Base-by-base conservation (phyloP, 176 grass and related monocot species). In the Musa schizocarpa region DNA sequence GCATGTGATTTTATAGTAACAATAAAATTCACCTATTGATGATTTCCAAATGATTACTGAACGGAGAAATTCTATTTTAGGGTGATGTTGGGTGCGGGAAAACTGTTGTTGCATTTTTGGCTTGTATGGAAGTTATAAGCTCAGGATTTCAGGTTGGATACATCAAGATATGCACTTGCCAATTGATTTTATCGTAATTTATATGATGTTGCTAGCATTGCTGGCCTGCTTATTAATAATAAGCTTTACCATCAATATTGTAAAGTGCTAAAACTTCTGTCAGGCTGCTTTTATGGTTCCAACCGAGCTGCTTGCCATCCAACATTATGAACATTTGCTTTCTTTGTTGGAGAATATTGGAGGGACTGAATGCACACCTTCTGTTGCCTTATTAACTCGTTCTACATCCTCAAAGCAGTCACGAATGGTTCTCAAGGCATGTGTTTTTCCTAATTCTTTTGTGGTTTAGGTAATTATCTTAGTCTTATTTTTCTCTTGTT, bases 21-120 rank as follows among this genome's bases (percentile, higher is more conserved):
- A 3, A 43, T 57, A 66, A 9, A 54, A 25, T 67, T 48, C 20
- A 12, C 53, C 9, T 27, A 55, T 11, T 69, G 9, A 69, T 78
- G 59, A 26, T 14, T 78, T 54, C 20, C 4, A 9, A 68, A 34
- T 77, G 19, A 19, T 80, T 29, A 77, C 16, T 80, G 69, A 16
- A 66, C 69, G 17, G 8, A 51, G 50, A 54, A 65, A 65, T 76
- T 83, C 9, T 69, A 52, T 81, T 71, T 22, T 76, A 98, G 94
- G 94, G 94, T n/a, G 94, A 98, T 91, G 94, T 98, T 77, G 90
- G 94, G 34, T 98, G 94, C 80, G 94, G 94, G 20, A 98, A 98
- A 84, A 98, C 94, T 27, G 13, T 93, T 68, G 94, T 98, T 89
- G 86, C 94, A 59, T 98, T 98, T 85, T 80, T 98, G 68, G 84